phyloP scores from a whole-genome alignment of 352 stramenopile genomes.

The Globisporangium carolinianum region DNA sequence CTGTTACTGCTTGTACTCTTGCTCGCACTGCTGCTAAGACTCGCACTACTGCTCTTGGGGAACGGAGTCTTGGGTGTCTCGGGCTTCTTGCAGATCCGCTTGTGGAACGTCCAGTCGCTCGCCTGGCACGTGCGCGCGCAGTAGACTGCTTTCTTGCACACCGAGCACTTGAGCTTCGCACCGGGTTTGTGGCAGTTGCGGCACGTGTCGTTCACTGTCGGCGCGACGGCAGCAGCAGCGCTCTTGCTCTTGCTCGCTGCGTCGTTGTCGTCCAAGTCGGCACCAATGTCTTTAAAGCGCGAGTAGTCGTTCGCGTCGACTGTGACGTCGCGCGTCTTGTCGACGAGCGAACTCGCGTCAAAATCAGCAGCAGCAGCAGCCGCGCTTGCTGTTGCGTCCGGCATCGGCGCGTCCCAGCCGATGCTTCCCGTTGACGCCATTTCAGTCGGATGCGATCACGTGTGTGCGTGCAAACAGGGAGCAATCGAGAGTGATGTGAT shows the following conservation, averaged over 20 bases:
- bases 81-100: constrained; percentile 84
- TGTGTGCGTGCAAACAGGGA: not conserved
- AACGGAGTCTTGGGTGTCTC: constrained; percentile 48
- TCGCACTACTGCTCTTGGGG: constrained; percentile 10
- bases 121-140: constrained; percentile 74
- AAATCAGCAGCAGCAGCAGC: not conserved
- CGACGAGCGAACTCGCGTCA: constrained; percentile 46
- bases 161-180: constrained; percentile 81
- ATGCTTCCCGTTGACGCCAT: constrained; percentile 18
- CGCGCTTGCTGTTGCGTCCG: constrained; percentile 2
- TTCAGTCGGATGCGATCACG: not conserved
- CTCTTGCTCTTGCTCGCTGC: constrained; percentile 13
- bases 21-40: constrained; percentile 3
- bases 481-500: not conserved
- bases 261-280: constrained; percentile 30
- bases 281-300: constrained; percentile 74
- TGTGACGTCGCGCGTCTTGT: constrained; percentile 53
- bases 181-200: constrained; percentile 74
- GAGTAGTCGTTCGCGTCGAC: constrained; percentile 85
- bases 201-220: constrained; percentile 26
- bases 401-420: constrained; percentile 42
- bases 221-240: constrained; percentile 3
- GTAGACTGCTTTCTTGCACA: constrained; percentile 84
- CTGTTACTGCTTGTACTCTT: not conserved
- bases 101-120: constrained; percentile 84